phyloP scores from a whole-genome alignment of 140 eudicot species.

The Flaveria floridana region DNA sequence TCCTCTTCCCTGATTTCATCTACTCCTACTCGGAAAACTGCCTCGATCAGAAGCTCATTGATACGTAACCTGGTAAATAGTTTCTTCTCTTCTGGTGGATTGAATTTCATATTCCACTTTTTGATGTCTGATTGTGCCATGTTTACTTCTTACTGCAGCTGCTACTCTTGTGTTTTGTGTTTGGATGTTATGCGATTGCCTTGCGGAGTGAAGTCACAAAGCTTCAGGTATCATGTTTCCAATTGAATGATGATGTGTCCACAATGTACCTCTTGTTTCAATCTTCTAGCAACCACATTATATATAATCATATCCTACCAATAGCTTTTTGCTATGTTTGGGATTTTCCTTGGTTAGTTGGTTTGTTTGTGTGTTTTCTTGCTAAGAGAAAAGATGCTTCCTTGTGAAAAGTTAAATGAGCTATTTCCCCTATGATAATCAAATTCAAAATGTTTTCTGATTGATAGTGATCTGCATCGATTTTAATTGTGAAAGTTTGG shows the following conservation, averaged over 20 bases:
- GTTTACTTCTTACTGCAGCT: slow-evolving; percentile 54
- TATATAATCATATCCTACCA: too few species aligned
- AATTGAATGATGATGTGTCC: neutral
- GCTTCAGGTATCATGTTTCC: slow-evolving; percentile 63
- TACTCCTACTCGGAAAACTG: slow-evolving; percentile 27
- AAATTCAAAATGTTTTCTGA: neutral
- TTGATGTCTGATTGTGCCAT: slow-evolving; percentile 21
- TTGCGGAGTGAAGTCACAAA: slow-evolving; percentile 54
- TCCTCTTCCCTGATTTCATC: slow-evolving; percentile 34
- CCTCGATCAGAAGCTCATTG: slow-evolving; percentile 35
- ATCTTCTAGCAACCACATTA: neutral
- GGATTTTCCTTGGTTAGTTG: too few species aligned
- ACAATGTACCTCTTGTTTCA: neutral
- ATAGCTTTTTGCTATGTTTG: too few species aligned
- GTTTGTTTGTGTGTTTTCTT: too few species aligned
- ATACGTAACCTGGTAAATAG: slow-evolving; percentile 40
- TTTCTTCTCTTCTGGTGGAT: slow-evolving; percentile 6
- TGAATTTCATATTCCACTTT: neutral
- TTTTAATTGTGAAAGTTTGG: neutral
- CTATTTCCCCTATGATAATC: too few species aligned
- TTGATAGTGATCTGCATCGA: slow-evolving; percentile 8
- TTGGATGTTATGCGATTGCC: slow-evolving; percentile 48
- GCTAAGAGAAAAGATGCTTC: too few species aligned
- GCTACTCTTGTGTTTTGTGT: slow-evolving; percentile 38
- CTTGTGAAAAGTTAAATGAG: too few species aligned